phyloP scores from a whole-genome alignment of 2,329 filamentous ascomycete species.

The Orbilia brochopaga region DNA sequence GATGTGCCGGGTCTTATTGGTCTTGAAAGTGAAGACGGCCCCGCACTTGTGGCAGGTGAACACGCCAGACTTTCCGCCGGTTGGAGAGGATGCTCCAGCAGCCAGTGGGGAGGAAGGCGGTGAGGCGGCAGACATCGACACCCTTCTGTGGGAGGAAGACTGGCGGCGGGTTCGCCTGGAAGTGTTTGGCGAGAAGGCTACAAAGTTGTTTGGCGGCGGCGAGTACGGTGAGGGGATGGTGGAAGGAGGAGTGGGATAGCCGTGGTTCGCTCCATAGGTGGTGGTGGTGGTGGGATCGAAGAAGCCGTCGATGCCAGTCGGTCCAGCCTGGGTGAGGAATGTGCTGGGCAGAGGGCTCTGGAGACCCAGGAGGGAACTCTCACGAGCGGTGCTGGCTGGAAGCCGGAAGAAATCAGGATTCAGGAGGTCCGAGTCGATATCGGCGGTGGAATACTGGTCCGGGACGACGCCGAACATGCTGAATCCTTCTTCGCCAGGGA shows the following conservation, averaged over 20 bases:
- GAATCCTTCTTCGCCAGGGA: constrained; percentile 45
- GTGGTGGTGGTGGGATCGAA: no score
- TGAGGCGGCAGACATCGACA: constrained; percentile 13
- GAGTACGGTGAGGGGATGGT: constrained; percentile 44
- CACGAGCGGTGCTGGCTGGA: constrained; percentile 20
- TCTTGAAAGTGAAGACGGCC: constrained; percentile 45
- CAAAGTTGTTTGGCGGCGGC: constrained; percentile 27
- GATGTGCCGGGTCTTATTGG: constrained; percentile 44
- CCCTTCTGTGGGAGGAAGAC: constrained; percentile 27
- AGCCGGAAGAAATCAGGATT: constrained; percentile 43
- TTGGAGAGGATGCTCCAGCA: constrained; percentile 40
- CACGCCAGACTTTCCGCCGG: constrained; percentile 39
- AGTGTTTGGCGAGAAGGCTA: constrained; percentile 17
- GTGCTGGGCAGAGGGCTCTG: constrained; percentile 22
- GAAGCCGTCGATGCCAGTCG: constrained; percentile 15
- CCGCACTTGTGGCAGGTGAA: constrained; percentile 47
- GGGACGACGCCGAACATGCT: constrained; percentile 41
- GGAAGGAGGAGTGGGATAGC: constrained; percentile 45
- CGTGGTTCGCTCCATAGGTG: constrained; percentile 14
- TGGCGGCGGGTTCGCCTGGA: constrained; percentile 16
- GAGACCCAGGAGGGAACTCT: constrained; percentile 31
- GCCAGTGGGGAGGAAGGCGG: constrained; percentile 33
- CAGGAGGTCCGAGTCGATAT: constrained; percentile 36
- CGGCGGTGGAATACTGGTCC: constrained; percentile 14
- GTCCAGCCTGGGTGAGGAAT: constrained; percentile 8